Evolutionary conservation across 176 grass and related monocot genomes (phyloP), one percentile per base, ranked within the genome.

Genomic region (Eremochloa ophiuroides): DNA sequence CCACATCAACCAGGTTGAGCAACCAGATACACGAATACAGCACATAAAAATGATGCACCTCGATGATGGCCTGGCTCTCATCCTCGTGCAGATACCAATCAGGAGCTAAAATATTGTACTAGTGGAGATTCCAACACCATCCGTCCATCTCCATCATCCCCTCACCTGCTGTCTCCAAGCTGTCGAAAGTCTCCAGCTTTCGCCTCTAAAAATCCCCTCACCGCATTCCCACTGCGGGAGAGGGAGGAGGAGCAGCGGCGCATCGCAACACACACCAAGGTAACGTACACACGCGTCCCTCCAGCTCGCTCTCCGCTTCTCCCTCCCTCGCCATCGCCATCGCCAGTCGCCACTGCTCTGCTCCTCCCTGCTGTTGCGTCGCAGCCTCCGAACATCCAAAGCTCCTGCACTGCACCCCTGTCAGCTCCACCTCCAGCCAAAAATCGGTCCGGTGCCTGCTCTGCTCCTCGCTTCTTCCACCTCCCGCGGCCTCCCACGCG

Each of bases 81-180:
- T 4, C 5, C 37, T 38, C 5, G 37, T 38, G 37, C 37, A 38
- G 37, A 5, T 7, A 48, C 46, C 37, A 48, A 50, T 51, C 47
- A 20, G 47, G 15, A 48, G 17, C 46, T 18, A 1, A n/a, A n/a
- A n/a, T 16, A 47, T 8, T 76, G 16, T 4, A 2, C 6, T 28
- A 62, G 73, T 66, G 78, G 83, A 73, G 83, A 89, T 82, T 77
- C 73, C 78, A 82, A 51, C 60, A 8, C 28, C 20, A 56, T 50
- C 33, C 16, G 7, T 4, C 44, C 46, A 4, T 68, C 27, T 14
- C 5, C 41, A 29, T 62, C 40, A 20, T 11, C 66, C 66, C 30
- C 40, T 51, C 69, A 38, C 67, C 77, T 18, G 77, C 77, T 87
- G 62, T 76, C 23, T 87, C 69, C 84, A 80, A 90, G 75, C 88